Conservation (phyloP, 305 asterid genomes). For the Solanum aculeatissimum region DNA sequence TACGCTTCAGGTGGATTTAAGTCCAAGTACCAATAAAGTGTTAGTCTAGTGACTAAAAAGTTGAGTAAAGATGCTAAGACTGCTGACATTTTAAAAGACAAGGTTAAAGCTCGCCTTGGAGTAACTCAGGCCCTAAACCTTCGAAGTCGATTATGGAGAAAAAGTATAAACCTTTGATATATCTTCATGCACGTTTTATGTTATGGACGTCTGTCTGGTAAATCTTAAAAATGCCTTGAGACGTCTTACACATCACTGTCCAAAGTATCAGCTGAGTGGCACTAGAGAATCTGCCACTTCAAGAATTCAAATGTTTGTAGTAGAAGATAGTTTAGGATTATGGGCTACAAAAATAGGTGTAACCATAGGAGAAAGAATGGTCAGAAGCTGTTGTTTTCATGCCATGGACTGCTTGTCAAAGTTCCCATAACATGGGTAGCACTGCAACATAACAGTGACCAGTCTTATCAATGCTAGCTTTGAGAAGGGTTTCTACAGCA, state of each 20-base stretch:
- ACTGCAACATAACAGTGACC: background rate
- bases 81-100: background rate
- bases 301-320: background rate
- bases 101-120: background rate
- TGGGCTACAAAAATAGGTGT: background rate
- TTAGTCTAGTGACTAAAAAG: background rate
- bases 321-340: background rate
- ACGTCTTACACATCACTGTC: background rate
- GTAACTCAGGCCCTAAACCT: background rate
- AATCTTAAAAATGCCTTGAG: background rate
- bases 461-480: background rate
- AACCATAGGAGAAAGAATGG: background rate
- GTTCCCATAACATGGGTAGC: background rate
- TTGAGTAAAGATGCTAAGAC: background rate
- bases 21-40: background rate
- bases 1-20: background rate
- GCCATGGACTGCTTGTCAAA: background rate
- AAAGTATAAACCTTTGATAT: background rate
- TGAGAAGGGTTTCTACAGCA: background rate
- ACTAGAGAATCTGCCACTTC: background rate
- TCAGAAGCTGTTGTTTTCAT: background rate
- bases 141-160: background rate
- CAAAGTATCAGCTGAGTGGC: background rate
- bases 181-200: background rate
- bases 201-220: background rate